Conservation (phyloP, 116 monocot genomes). For the Dioscorea cayenensis region DNA sequence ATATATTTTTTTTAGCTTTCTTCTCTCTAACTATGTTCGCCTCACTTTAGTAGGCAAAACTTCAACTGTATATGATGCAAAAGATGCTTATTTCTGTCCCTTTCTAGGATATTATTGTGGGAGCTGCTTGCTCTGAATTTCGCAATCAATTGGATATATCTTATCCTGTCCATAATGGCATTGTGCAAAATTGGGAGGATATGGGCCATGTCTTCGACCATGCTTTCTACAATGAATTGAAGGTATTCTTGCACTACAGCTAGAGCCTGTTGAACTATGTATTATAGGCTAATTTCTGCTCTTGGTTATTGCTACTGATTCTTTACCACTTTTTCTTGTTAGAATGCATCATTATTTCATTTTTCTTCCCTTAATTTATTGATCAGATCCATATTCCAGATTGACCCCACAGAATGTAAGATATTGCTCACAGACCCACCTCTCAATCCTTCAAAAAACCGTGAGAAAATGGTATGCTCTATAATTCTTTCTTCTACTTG, state of each 20-base stretch:
- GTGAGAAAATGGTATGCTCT: slow-evolving; percentile 77
- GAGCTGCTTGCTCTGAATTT: slow-evolving; percentile 78
- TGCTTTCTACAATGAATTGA: slow-evolving; percentile 86
- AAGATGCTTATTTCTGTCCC: neutral
- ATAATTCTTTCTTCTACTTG: neutral
- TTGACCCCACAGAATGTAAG: slow-evolving; percentile 82
- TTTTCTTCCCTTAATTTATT: neutral
- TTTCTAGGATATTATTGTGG: slow-evolving; percentile 77
- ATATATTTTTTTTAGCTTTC: too few species aligned
- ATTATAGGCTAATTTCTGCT: neutral
- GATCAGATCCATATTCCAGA: slow-evolving; percentile 26
- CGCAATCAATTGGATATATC: slow-evolving; percentile 85
- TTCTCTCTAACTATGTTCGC: too few species aligned
- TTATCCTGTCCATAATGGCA: slow-evolving; percentile 92
- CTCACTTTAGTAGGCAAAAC: too few species aligned
- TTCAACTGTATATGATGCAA: neutral
- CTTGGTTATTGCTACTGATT: neutral
- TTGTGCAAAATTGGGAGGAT: slow-evolving; percentile 98
- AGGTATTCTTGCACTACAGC: slow-evolving; percentile 26
- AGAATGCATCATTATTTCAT: neutral
- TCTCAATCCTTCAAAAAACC: slow-evolving; percentile 93
- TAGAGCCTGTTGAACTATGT: neutral
- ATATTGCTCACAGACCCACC: slow-evolving; percentile 96
- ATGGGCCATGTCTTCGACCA: slow-evolving; percentile 95
- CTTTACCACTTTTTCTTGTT: neutral